Conservation (phyloP, 345 rosid species). For the Lepidium sativum region DNA sequence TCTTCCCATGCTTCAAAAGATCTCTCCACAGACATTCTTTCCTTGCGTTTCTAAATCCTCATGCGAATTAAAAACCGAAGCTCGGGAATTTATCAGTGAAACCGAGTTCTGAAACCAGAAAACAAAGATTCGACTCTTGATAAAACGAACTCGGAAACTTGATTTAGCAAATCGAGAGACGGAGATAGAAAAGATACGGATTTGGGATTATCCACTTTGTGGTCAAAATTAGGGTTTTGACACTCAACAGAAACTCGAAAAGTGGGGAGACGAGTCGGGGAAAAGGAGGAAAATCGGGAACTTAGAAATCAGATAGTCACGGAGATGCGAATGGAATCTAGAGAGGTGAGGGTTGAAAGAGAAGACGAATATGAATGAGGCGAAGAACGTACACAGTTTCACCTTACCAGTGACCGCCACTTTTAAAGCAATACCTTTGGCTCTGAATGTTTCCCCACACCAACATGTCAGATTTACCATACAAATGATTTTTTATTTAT, state of each 20-base stretch:
- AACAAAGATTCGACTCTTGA: not conserved
- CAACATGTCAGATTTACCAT: not conserved
- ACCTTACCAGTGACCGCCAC: constrained; percentile 2
- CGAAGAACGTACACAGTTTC: not conserved
- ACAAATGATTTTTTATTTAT: not conserved
- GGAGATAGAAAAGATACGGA: not conserved
- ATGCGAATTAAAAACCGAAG: not conserved
- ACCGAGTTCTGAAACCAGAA: not conserved
- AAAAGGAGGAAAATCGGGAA: not conserved
- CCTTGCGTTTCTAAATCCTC: not conserved
- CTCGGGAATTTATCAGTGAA: not conserved
- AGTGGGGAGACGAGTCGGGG: not conserved
- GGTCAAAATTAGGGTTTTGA: constrained; percentile 6
- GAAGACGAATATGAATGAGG: not conserved
- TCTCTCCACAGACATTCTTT: constrained; percentile 73
- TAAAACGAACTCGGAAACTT: not conserved
- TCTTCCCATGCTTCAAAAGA: constrained; percentile 98
- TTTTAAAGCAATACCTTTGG: not conserved
- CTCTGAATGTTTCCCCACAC: not conserved
- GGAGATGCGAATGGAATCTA: not conserved
- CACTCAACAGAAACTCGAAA: not conserved
- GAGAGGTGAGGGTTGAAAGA: not conserved
- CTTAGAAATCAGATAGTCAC: not conserved
- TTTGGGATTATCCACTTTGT: not conserved
- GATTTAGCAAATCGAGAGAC: not conserved